phyloP scores from a whole-genome alignment of 73 alveolate species.

The Tetrahymena thermophila region DNA sequence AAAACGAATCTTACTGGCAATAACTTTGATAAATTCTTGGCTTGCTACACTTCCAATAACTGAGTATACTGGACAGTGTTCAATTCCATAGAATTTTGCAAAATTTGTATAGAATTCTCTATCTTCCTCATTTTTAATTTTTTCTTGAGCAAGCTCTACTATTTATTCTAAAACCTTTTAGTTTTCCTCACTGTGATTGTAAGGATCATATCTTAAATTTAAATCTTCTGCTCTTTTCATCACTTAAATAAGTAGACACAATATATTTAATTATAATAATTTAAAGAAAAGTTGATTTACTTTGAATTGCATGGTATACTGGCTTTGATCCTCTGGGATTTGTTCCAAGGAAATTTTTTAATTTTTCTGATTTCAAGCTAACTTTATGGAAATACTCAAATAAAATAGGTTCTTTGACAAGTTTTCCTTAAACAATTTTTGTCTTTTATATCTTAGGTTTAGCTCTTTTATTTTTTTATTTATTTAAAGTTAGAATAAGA shows the following conservation, averaged over 20 bases:
- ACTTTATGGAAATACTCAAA: not conserved
- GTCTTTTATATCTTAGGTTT: not conserved
- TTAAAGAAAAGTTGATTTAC: not conserved
- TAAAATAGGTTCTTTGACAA: not conserved
- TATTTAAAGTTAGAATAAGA: not conserved
- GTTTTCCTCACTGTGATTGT: slow-evolving; percentile 3
- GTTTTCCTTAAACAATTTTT: not conserved
- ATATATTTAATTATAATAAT: not conserved
- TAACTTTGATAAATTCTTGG: slow-evolving; percentile 11
- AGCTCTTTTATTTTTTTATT: not conserved
- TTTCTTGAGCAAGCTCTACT: not conserved
- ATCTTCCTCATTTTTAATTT: slow-evolving; percentile 1
- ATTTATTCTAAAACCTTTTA: not conserved
- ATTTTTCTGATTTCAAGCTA: not conserved
- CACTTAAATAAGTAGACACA: not conserved
- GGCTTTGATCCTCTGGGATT: not conserved
- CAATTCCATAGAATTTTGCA: slow-evolving; percentile 36
- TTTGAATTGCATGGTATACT: not conserved
- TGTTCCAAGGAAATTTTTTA: not conserved
- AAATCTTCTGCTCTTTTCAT: not conserved
- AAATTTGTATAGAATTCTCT: not conserved
- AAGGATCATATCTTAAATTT: slow-evolving; percentile 18
- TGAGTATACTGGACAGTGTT: slow-evolving; percentile 30
- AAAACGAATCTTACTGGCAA: not conserved
- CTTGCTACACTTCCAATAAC: slow-evolving; percentile 35